Base-by-base conservation (phyloP, 2,329 filamentous ascomycete genomes). In the Herpotrichia juniperi region DNA sequence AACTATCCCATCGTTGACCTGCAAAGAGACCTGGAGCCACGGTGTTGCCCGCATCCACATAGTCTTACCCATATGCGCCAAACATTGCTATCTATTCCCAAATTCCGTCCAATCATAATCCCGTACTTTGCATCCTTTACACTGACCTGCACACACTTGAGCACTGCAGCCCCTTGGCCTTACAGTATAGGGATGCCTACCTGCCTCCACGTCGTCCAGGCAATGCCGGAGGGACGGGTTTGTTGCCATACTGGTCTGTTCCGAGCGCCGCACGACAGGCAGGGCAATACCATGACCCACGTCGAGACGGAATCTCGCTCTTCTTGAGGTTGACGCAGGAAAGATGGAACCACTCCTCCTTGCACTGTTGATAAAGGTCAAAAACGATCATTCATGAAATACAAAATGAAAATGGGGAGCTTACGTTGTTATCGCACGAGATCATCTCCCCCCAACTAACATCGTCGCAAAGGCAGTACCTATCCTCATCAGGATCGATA, bases 371-470 rank as follows among this genome's bases (percentile, higher is more conserved):
- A 47, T n/a, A 4, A n/a, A 17, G 12, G 43, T 69, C 50, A 67
- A 59, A 40, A n/a, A n/a, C 21, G 9, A 21, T 9, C 17, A 7
- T 9, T 9, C 6, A n/a, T 19, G 8, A 37, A 19, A 37, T 11
- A 40, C 4, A 46, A 66, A 56, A 32, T 19, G 48, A 42, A 63
- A 70, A 56, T 67, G 31, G 6, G 16, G 22, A 34, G 26, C 67
- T 62, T 74, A 90, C 87, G 39, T 84, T 79, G 64, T 91, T 91
- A 66, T 93, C 90, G 73, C 90, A 94, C 54, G 85, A 84, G 68
- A 94, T 90, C 90, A 94, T 94, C 17, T 83, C 86, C 47, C 90
- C 90, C 68, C 87, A 93, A 69, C 88, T 91, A 47, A 94, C 88
- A 51, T 90, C 81, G 61, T 90, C 88, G 73, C 90, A 94, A 48